Evolutionary conservation across 345 rosid species (phyloP).

Genomic region (Eucalyptus caleyi): DNA sequence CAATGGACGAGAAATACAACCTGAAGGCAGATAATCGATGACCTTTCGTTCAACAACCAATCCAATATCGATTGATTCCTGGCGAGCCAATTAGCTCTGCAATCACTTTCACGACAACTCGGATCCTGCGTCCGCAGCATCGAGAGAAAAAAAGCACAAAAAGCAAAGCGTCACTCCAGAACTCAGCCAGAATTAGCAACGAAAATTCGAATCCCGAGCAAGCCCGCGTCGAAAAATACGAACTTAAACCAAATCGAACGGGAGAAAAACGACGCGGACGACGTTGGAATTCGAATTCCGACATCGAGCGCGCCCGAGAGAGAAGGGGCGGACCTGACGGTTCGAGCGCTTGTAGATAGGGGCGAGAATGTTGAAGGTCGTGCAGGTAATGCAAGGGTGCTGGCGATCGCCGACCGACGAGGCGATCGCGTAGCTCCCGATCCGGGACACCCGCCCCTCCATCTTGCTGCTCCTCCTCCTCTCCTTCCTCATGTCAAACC

Average conservation of each 20-base stretch:
- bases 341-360: conserved; percentile 83
- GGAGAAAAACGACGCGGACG: not conserved
- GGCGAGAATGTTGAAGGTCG: conserved; percentile 82
- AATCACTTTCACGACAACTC: conserved; percentile 70
- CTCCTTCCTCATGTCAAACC: not conserved
- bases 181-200: not conserved
- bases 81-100: conserved; percentile 48
- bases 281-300: not conserved
- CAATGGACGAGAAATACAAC: conserved; percentile 1
- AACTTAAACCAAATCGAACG: not conserved
- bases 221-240: not conserved
- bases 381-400: conserved; percentile 73
- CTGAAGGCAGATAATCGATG: conserved; percentile 92
- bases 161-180: not conserved
- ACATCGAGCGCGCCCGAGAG: not conserved
- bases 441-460: conserved; percentile 46
- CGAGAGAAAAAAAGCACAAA: not conserved
- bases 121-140: conserved; percentile 31
- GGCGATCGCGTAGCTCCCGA: conserved; percentile 84
- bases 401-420: conserved; percentile 60
- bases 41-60: conserved; percentile 64
- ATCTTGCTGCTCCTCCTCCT: not conserved
- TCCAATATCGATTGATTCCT: conserved; percentile 80
- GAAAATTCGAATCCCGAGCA: not conserved
- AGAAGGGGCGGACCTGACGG: conserved; percentile 8